Evolutionary conservation across 345 rosid species (phyloP).

Genomic region (Streptanthus diversifolius): DNA sequence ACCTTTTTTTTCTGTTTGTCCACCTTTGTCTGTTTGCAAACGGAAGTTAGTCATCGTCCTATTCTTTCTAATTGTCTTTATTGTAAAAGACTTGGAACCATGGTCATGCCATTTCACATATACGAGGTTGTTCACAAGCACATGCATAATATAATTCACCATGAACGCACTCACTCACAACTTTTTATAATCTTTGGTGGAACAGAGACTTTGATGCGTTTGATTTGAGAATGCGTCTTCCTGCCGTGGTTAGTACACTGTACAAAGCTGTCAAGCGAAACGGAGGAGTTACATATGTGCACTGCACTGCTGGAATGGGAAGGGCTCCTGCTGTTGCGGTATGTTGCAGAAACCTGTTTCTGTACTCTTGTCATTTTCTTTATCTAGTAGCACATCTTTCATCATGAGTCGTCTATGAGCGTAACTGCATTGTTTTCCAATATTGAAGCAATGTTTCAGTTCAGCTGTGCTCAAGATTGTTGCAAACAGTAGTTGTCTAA

Average conservation of each 20-base stretch:
- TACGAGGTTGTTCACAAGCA: background rate
- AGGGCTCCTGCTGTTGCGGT: conserved; percentile 96
- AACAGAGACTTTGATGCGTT: conserved; percentile 93
- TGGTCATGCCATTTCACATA: background rate
- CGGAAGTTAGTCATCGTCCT: background rate
- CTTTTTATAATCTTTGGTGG: conserved; percentile 23
- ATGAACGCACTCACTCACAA: background rate
- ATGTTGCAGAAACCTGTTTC: conserved; percentile 32
- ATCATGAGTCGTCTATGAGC: background rate
- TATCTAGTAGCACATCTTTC: background rate
- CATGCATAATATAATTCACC: background rate
- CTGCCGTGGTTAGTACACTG: conserved; percentile 72
- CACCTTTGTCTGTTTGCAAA: background rate
- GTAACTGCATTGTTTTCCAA: background rate
- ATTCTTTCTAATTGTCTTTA: background rate
- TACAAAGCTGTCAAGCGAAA: conserved; percentile 63
- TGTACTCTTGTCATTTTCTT: background rate
- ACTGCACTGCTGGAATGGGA: conserved; percentile 98
- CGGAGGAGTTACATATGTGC: conserved; percentile 88
- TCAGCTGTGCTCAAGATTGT: background rate
- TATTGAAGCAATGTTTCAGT: background rate
- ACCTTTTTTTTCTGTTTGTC: too few relatives aligned
- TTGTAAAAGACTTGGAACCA: background rate
- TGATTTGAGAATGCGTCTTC: conserved; percentile 92
- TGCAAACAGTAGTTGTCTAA: background rate